These are phyloP conservation scores for Magnaporthales sp. DNA, from an alignment of 2,329 filamentous ascomycete species.

Conservation along the genomic window DNA sequence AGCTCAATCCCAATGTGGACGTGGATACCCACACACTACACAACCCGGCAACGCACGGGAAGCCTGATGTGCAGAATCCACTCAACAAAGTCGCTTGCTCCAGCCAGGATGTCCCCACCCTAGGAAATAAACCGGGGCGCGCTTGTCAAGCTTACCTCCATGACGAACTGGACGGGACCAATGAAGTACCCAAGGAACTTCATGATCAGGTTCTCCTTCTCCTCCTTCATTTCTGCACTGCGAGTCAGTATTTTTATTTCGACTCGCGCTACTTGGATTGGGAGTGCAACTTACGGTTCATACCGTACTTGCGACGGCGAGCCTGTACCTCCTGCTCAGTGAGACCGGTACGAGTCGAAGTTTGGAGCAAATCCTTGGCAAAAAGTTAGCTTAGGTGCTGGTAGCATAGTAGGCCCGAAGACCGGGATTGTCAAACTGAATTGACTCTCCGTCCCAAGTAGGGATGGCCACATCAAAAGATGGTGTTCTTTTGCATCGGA, in stretches of 20 bases:
- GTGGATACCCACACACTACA: background rate
- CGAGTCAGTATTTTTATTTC: slow-evolving; percentile 6
- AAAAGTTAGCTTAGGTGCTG: background rate
- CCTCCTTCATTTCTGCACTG: slow-evolving; percentile 43
- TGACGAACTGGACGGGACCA: slow-evolving; percentile 87
- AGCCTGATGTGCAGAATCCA: too few relatives aligned
- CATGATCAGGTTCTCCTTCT: slow-evolving; percentile 75
- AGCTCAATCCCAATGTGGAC: background rate
- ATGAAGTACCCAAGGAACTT: slow-evolving; percentile 81
- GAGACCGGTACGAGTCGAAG: slow-evolving; percentile 58
- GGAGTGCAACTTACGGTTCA: slow-evolving; percentile 47
- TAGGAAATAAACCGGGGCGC: background rate
- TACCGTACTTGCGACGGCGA: slow-evolving; percentile 63
- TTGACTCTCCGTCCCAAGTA: background rate
- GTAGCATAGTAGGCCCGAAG: background rate
- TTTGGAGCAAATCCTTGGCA: slow-evolving; percentile 50
- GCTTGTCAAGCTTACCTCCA: slow-evolving; percentile 56
- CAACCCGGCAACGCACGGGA: background rate
- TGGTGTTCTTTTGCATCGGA: background rate
- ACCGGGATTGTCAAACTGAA: background rate
- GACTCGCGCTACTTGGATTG: background rate
- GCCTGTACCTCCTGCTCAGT: slow-evolving; percentile 59
- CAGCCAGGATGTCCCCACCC: background rate
- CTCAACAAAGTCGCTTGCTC: too few relatives aligned
- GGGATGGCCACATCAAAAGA: background rate